Base-by-base conservation (phyloP, 345 rosid genomes). In the Cardiospermum halicacabum region DNA sequence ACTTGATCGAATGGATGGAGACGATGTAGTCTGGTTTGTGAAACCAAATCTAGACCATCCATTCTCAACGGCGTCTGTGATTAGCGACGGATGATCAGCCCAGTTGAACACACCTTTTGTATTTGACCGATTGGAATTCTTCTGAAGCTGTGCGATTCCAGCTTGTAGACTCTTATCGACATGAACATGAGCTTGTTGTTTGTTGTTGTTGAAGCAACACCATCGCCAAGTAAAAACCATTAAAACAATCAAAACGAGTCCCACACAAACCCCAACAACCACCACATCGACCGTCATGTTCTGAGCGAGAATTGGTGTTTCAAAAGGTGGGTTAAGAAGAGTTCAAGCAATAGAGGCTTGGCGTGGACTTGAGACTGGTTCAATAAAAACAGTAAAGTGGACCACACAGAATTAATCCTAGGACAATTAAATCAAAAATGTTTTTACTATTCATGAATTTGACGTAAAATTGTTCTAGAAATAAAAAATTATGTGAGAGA, bases 21-120 rank as follows among this genome's bases (percentile, higher is more conserved):
- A 75, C 15, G 77, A 72, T 8, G 83, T 51, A 70, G 67, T 63
- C 72, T 74, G 82, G 30, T 66, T 81, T 12, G 78, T 19, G 66
- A 93, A 93, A 9, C 88, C 96, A 49, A 93, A 93, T 70, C 91
- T 71, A 2, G 92, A 81, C 98, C 97, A 93, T 5, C 98, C 97
- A 61, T 84, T 86, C 58, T 93, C 96, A 3, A 83, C 86, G 0
- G 96, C 96, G 60, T 90, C 96, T 1, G 86, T 76, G 16, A 90
- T 69, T 18, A 88, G 82, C 12, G 81, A 72, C 1, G 94, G 97
- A 67, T 93, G 85, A 65, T 90, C 97, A 43, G 79, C 66, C 98
- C 98, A 92, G 61, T 19, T 72, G 73, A 93, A 93, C 55, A 88
- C 58, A 58, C 76, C 76, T 32, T 75, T 71, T n/a, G 73, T 53